These are phyloP conservation scores for Allantophomopsis lycopodina DNA, from an alignment of 2,329 filamentous ascomycete genomes.

Conservation along the genomic window DNA sequence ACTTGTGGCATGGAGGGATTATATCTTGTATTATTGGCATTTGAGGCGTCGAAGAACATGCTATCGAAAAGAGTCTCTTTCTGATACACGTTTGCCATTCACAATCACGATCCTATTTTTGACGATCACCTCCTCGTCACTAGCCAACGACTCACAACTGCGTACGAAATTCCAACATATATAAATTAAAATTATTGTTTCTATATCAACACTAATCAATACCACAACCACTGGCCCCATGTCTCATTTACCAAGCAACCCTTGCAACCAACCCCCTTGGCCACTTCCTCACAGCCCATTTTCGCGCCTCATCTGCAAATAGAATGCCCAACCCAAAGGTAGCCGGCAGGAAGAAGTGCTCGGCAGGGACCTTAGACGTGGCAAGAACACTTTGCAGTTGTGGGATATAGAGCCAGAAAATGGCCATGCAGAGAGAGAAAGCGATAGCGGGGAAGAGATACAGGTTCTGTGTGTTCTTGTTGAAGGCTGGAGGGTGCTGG, in stretches of 20 bases:
- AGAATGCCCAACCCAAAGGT: conserved; percentile 54
- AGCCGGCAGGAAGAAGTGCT: conserved; percentile 66
- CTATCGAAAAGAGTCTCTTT: too few relatives aligned
- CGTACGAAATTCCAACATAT: too few relatives aligned
- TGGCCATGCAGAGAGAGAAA: conserved; percentile 54
- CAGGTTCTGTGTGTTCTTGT: conserved; percentile 49
- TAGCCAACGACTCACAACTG: too few relatives aligned
- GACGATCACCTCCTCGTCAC: too few relatives aligned
- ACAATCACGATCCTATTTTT: too few relatives aligned
- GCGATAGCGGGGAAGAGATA: conserved; percentile 57
- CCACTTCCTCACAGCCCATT: conserved; percentile 45
- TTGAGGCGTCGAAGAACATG: too few relatives aligned
- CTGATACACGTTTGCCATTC: too few relatives aligned
- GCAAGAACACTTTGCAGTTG: conserved; percentile 44
- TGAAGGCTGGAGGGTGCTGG: conserved; percentile 57
- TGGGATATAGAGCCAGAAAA: conserved; percentile 59
- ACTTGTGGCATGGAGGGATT: too few relatives aligned
- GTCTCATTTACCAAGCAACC: conserved; percentile 44
- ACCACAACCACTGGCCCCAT: too few relatives aligned
- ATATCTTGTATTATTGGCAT: too few relatives aligned
- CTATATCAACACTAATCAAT: too few relatives aligned
- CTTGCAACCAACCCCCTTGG: conserved; percentile 41
- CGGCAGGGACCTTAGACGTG: conserved; percentile 51
- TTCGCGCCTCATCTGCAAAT: conserved; percentile 52
- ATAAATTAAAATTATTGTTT: too few relatives aligned